phyloP scores from a whole-genome alignment of 768 basidiomycete genomes.

The Mycena epipterygia region DNA sequence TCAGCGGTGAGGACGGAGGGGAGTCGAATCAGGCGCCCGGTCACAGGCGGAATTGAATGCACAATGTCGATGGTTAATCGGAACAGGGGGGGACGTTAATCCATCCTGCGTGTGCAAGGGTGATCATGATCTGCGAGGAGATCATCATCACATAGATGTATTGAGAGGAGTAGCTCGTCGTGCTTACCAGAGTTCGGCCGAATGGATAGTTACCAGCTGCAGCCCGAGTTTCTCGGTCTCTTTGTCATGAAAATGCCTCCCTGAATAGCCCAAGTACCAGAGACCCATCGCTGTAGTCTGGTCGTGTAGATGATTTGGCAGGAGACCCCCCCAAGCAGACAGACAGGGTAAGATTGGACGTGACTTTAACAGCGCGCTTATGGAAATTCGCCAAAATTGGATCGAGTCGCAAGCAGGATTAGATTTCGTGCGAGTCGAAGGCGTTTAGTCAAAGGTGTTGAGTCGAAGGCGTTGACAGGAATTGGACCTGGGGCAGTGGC shows the following conservation, averaged over 20 bases:
- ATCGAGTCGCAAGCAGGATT: background rate
- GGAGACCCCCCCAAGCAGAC: too few relatives aligned
- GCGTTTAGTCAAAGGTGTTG: too few relatives aligned
- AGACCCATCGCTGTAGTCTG: too few relatives aligned
- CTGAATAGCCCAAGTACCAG: too few relatives aligned
- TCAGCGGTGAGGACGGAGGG: background rate
- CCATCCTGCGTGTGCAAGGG: background rate
- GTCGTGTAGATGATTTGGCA: too few relatives aligned
- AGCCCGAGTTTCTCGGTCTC: background rate
- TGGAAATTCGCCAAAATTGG: too few relatives aligned
- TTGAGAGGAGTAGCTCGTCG: background rate
- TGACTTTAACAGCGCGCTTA: too few relatives aligned
- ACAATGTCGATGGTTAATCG: background rate
- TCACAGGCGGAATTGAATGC: conserved; percentile 11
- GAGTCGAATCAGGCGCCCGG: background rate
- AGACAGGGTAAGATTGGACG: too few relatives aligned
- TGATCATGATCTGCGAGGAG: conserved; percentile 3
- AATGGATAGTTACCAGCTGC: background rate
- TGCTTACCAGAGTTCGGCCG: background rate
- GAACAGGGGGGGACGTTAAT: background rate
- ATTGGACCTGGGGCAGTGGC: too few relatives aligned
- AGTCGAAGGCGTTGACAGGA: too few relatives aligned
- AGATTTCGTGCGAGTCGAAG: background rate
- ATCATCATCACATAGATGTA: background rate
- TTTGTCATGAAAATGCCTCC: background rate